Conservation (phyloP, 208 protist genomes). For the Acanthamoeba triangularis region DNA sequence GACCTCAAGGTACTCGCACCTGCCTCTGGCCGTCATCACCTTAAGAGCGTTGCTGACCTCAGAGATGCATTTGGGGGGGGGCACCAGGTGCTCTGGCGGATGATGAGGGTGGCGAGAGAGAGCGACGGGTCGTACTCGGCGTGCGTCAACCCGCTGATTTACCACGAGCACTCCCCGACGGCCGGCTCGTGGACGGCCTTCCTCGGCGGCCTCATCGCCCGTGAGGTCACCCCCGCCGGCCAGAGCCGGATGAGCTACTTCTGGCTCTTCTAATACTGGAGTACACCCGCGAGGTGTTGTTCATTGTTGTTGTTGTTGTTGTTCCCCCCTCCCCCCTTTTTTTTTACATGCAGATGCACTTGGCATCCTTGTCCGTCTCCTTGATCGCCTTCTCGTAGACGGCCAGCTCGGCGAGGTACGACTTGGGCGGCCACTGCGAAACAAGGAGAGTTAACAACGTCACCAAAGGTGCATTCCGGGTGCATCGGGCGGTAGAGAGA, state of each 20-base stretch:
- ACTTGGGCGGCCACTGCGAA: constrained; percentile 79
- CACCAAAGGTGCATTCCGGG: no score
- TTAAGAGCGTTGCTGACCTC: background rate
- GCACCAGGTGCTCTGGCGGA: no score
- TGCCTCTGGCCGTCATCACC: background rate
- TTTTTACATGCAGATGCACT: constrained; percentile 43
- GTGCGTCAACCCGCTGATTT: constrained; percentile 44
- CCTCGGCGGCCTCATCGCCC: constrained; percentile 12
- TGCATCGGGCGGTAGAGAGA: no score
- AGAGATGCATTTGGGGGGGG: no score
- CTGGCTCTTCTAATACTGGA: constrained; percentile 43
- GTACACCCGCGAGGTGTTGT: no score
- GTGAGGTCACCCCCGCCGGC: background rate
- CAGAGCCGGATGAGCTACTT: background rate
- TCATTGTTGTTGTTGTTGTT: no score
- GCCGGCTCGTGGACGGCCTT: constrained; percentile 11
- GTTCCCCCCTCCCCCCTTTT: no score
- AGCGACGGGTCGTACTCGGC: constrained; percentile 4
- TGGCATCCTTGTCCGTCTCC: constrained; percentile 23
- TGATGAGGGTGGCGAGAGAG: constrained; percentile 1
- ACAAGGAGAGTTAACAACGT: no score
- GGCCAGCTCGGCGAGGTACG: constrained; percentile 41
- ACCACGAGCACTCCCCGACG: constrained; percentile 16
- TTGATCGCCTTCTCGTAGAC: constrained; percentile 69
- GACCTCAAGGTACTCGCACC: background rate